Evolutionary conservation across 1,284 basidiomycete genomes (phyloP).

Genomic region (Fistulinella cinereoalba): DNA sequence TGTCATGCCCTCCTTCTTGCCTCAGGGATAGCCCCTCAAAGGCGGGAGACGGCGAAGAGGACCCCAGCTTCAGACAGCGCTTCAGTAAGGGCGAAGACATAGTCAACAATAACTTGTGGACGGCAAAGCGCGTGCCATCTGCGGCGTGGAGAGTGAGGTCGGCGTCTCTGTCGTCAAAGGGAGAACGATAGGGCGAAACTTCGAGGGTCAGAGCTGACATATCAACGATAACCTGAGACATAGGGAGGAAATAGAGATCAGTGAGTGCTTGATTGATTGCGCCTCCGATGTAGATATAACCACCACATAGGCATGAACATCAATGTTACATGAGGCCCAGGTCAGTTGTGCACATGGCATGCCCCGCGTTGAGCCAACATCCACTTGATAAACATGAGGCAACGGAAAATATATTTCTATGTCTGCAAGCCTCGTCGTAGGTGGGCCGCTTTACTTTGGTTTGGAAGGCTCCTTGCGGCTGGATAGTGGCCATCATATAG

Average conservation of each 20-base stretch:
- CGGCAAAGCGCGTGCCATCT: conserved; percentile 30
- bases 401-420: conserved; percentile 4
- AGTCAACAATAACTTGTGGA: conserved; percentile 32
- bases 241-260: conserved; percentile 14
- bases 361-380: conserved; percentile 15
- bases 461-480: conserved; percentile 21
- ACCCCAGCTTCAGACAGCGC: conserved; percentile 24
- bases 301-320: conserved; percentile 11
- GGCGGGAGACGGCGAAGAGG: conserved; percentile 28
- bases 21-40: conserved; percentile 26
- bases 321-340: conserved; percentile 27
- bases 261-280: conserved; percentile 14
- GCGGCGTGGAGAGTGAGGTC: conserved; percentile 32
- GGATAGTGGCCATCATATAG: conserved; percentile 1
- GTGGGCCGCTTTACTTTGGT: conserved; percentile 3
- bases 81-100: conserved; percentile 32
- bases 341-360: conserved; percentile 28
- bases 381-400: conserved; percentile 27
- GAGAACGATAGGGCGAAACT: conserved; percentile 22
- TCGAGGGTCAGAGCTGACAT: conserved; percentile 30
- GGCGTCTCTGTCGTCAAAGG: conserved; percentile 33
- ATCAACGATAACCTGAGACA: conserved; percentile 27
- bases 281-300: conserved; percentile 30
- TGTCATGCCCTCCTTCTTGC: conserved; percentile 23
- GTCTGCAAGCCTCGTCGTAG: background rate